phyloP scores from a whole-genome alignment of 768 basidiomycete genomes.

The Suillus cothurnatus region DNA sequence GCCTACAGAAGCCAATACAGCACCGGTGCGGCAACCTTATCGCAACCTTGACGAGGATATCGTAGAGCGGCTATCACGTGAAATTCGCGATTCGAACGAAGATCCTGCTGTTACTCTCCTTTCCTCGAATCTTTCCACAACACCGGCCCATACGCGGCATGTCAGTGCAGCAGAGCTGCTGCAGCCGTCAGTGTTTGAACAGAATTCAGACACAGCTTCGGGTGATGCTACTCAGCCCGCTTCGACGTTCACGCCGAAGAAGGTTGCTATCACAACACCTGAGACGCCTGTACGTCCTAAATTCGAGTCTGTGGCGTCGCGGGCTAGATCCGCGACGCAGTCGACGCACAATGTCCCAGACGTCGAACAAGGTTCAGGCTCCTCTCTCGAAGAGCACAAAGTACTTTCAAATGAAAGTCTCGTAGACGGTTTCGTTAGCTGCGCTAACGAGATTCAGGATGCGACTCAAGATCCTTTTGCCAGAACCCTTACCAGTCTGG shows the following conservation, averaged over 20 bases:
- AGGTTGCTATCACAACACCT: slow-evolving; percentile 15
- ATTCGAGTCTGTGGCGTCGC: slow-evolving; percentile 19
- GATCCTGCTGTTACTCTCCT: slow-evolving; percentile 16
- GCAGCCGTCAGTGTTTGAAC: slow-evolving; percentile 19
- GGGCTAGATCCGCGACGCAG: slow-evolving; percentile 18
- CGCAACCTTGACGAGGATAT: slow-evolving; percentile 27
- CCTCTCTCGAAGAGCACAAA: slow-evolving; percentile 7
- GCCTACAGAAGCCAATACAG: slow-evolving; percentile 22
- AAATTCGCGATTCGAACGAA: slow-evolving; percentile 22
- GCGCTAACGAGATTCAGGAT: not conserved
- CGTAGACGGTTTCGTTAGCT: not conserved
- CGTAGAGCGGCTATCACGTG: slow-evolving; percentile 21
- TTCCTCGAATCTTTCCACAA: slow-evolving; percentile 7
- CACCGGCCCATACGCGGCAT: slow-evolving; percentile 16
- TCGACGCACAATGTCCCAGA: slow-evolving; percentile 12
- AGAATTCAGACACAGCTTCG: not conserved
- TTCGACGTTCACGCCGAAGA: slow-evolving; percentile 8
- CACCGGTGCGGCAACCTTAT: slow-evolving; percentile 27
- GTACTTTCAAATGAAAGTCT: not conserved
- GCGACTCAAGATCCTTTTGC: not conserved
- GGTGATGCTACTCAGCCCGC: not conserved
- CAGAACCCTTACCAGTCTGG: not conserved
- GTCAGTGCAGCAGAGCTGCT: slow-evolving; percentile 27
- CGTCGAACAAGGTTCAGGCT: slow-evolving; percentile 8
- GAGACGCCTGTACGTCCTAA: slow-evolving; percentile 24